Percentiles rank a stretch among this genome's conserved stretches.
Evolutionary conservation across 345 rosid genomes (phyloP).

Genomic region (Orychophragmus violaceus): DNA sequence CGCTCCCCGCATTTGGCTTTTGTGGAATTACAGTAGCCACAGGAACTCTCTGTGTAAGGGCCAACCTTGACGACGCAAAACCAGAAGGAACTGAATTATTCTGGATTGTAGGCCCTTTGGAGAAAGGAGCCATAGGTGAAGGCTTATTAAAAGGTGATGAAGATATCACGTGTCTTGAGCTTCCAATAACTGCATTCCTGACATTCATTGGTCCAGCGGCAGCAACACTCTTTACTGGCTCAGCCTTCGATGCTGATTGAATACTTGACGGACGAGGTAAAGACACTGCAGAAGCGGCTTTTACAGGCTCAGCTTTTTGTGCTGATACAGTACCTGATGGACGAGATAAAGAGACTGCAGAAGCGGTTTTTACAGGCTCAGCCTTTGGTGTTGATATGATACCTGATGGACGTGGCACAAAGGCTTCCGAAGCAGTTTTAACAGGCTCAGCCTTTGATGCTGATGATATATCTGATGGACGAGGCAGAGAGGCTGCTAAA

Average conservation of each 20-base stretch:
- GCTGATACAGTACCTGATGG: slow-evolving; percentile 16
- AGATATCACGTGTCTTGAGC: slow-evolving; percentile 21
- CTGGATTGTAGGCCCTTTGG: slow-evolving; percentile 35
- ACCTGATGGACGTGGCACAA: slow-evolving; percentile 35
- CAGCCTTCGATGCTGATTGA: slow-evolving; percentile 5
- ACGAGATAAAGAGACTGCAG: slow-evolving; percentile 36
- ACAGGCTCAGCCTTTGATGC: slow-evolving; percentile 7
- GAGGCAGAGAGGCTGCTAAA: slow-evolving; percentile 36
- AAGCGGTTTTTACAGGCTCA: slow-evolving; percentile 18
- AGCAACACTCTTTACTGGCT: slow-evolving; percentile 17
- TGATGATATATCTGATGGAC: slow-evolving; percentile 23
- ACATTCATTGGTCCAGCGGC: slow-evolving; percentile 24
- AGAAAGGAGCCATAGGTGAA: slow-evolving; percentile 30
- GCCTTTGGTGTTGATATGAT: neutral
- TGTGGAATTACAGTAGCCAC: slow-evolving; percentile 18
- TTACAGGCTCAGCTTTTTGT: neutral
- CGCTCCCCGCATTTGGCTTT: slow-evolving; percentile 30
- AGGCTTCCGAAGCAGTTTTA: slow-evolving; percentile 26
- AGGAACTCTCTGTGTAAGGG: slow-evolving; percentile 26
- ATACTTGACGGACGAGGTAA: slow-evolving; percentile 15
- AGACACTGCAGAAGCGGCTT: slow-evolving; percentile 31
- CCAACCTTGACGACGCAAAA: slow-evolving; percentile 18
- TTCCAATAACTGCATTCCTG: slow-evolving; percentile 35
- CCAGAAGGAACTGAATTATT: slow-evolving; percentile 26
- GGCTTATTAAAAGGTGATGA: slow-evolving; percentile 28